phyloP scores from a whole-genome alignment of 169 alveolate species.

The Condylostoma magnum region DNA sequence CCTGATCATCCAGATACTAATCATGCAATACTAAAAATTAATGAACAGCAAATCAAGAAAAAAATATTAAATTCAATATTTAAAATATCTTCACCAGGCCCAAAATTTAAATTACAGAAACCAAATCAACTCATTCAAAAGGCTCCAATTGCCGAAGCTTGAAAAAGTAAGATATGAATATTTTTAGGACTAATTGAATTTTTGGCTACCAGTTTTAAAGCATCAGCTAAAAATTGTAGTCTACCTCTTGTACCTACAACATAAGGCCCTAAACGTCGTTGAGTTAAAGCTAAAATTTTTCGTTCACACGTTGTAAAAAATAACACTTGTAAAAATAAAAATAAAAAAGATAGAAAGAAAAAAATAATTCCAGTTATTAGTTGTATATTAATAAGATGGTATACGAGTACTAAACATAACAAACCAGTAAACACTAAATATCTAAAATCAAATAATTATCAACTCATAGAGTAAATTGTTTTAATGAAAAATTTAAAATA shows the following conservation, averaged over 20 bases:
- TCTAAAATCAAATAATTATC: neutral
- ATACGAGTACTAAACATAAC: neutral
- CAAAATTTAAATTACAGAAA: neutral
- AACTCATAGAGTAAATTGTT: neutral
- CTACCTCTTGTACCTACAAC: constrained; percentile 11
- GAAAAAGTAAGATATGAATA: neutral
- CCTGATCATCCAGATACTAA: constrained; percentile 14
- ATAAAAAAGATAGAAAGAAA: constrained; percentile 11
- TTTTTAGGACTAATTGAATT: neutral
- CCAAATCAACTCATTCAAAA: constrained; percentile 7
- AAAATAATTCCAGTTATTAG: constrained; percentile 12
- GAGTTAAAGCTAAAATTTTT: constrained; percentile 21
- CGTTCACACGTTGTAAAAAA: constrained; percentile 27
- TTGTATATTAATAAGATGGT: neutral
- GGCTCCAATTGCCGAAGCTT: neutral
- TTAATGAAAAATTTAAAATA: constrained; percentile 5
- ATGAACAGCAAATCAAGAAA: constrained; percentile 6
- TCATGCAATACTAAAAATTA: constrained; percentile 5
- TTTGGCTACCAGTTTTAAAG: neutral
- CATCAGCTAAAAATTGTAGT: constrained; percentile 16
- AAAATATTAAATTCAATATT: constrained; percentile 17
- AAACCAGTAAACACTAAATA: neutral
- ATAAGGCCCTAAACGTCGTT: constrained; percentile 6
- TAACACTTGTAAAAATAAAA: constrained; percentile 18
- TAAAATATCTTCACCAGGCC: constrained; percentile 3